Base-by-base conservation (phyloP, 202 grass and related monocot species). In the Setaria italica region DNA sequence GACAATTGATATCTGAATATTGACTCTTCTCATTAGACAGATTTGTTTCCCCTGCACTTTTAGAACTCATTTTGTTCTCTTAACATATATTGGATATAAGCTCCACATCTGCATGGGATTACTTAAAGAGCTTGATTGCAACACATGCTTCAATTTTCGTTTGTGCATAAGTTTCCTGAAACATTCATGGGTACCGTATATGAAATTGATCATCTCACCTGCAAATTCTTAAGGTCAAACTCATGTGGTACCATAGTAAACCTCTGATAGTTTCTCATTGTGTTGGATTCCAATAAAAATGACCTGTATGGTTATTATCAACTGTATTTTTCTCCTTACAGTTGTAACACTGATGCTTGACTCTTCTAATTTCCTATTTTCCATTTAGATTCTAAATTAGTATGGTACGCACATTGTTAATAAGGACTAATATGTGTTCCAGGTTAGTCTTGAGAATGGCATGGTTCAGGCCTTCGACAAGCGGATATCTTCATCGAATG, bases 381-480 rank as follows among this genome's bases (percentile, higher is more conserved):
- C 15, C 70, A 42, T 75, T 54, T 55, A 67, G 33, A 4, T 55
- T 55, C 25, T 58, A 53, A 53, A 64, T 68, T 76, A 54, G 41
- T 70, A 5, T 47, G 33, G 21, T 17, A 17, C 47, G 19, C 25
- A 78, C 8, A n/a, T 79, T 62, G 37, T 33, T 41, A 60, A 62
- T 41, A 60, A 62, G 9, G 39, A 25, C 17, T 53, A 4, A 47
- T n/a, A 29, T 80, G 49, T 82, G 51, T 83, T 85, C 68, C 82
- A 97, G 95, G 85, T 88, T 59, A 94, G 95, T 88, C 95, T 97
- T 82, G 85, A 97, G 53, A 94, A 97, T 85, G 92, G 92, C 30
- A 90, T 70, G 69, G 92, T 97, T 76, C 92, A 94, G 84, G 91
- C 87, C 9, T 94, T 97, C 46, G 92, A 97, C 73, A 90, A 79